Evolutionary conservation across 495 filamentous ascomycete species (phyloP), one percentile per base, ranked within the genome.

Genomic region (Penicillium pulvis): DNA sequence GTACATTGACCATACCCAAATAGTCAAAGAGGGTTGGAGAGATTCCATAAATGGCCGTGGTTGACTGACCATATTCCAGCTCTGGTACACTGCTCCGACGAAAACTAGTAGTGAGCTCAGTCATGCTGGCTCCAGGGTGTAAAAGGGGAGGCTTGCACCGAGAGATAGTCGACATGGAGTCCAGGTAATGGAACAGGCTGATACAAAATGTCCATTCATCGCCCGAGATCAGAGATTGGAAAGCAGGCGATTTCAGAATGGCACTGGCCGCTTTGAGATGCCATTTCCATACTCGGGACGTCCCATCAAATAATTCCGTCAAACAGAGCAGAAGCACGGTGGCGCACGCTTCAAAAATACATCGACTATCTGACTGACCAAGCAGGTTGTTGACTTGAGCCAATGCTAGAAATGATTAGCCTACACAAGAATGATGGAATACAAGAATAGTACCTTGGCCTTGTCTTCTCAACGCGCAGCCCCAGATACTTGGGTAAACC

Each of bases 141-240:
- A 71, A 58, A 6, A 71, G 56, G 2, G 69, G 64, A 7, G 69
- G 57, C 14, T 67, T 67, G 60, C 69, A 71, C 6, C 69, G 60
- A 16, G 69, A 71, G 41, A 71, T 66, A 3, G 69, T 71, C 1
- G 67, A 71, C 69, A 71, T 70, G 23, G 69, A 65, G 39, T 71
- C 69, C 0, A 71, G 58, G 49, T 71, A 71, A 30, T 67, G 66
- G 44, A 71, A 71, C 0, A 71, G 53, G 45, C 58, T 64, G 6
- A 70, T 56, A 43, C 67, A 71, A 23, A 71, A 71, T 1, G 33
- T 51, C 51, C 59, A 64, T 33, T 71, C 60, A 52, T 58, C 51
- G 1, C 55, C 57, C 12, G 63, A 58, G 16, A 59, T 56, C 6
- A 66, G 49, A 1, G 57, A 44, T 17, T 62, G 54, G 9, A 63